These are phyloP conservation scores for Penicillium corylophilum DNA, from an alignment of 2,329 filamentous ascomycete species.

Conservation along the genomic window DNA sequence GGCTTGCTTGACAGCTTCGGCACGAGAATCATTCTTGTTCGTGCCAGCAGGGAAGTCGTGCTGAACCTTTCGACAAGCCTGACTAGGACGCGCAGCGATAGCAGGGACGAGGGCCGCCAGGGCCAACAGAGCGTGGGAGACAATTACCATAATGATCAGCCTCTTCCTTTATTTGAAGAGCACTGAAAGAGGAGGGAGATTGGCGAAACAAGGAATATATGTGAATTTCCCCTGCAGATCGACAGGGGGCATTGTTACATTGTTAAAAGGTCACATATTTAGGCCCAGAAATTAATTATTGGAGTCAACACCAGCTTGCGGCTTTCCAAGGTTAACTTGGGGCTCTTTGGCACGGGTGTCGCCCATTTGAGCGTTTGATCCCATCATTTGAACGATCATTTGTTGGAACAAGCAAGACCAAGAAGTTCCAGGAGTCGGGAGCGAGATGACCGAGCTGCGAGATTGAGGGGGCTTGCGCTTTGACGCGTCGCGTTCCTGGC, in stretches of 20 bases:
- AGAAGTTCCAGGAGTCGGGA: not conserved
- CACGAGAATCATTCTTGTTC: conserved; percentile 18
- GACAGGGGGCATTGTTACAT: conserved; percentile 14
- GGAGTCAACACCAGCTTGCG: not conserved
- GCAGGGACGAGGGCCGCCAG: conserved; percentile 3
- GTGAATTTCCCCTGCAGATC: conserved; percentile 7
- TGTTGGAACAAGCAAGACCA: not conserved
- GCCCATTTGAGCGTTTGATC: not conserved
- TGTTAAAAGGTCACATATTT: conserved; percentile 4
- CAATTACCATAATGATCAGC: conserved; percentile 6
- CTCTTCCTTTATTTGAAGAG: not conserved
- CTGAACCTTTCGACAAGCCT: conserved; percentile 19
- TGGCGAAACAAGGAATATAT: conserved; percentile 2
- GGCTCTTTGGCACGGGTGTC: too few species aligned
- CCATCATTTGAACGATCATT: not conserved
- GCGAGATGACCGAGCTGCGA: not conserved
- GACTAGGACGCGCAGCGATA: conserved; percentile 1
- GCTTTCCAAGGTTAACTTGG: not conserved
- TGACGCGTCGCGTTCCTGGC: not conserved
- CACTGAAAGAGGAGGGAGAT: not conserved
- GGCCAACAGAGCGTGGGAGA: conserved; percentile 7
- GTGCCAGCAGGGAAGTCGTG: conserved; percentile 17
- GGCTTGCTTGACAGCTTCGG: conserved; percentile 18
- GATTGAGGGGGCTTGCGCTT: not conserved
- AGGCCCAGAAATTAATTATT: not conserved